A percentile compares a stretch with the other conserved stretches of the same genome.
Conservation (phyloP, 257 asterid species). For the Sherardia arvensis region DNA sequence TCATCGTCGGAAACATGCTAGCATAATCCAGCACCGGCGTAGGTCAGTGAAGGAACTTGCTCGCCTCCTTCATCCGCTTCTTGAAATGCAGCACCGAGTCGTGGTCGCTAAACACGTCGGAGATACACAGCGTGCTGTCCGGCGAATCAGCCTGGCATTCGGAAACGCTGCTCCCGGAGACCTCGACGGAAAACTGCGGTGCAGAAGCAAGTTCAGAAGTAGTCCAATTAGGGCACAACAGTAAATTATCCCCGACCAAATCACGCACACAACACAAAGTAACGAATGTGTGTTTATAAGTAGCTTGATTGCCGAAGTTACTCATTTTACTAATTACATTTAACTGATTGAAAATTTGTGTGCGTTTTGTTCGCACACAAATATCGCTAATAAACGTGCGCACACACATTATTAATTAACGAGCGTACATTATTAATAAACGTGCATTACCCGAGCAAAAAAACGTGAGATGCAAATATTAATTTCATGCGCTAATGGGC, state of each 20-base stretch:
- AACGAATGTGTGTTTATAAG: too few relatives aligned
- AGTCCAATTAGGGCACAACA: constrained; percentile 36
- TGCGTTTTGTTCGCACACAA: too few relatives aligned
- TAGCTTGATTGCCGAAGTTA: too few relatives aligned
- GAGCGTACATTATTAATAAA: too few relatives aligned
- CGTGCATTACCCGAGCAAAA: too few relatives aligned
- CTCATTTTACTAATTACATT: too few relatives aligned
- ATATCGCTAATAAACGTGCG: too few relatives aligned
- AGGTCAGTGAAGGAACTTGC: constrained; percentile 46
- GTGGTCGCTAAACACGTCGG: constrained; percentile 35
- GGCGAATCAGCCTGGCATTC: constrained; percentile 50
- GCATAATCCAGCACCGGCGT: constrained; percentile 16
- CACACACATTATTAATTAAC: too few relatives aligned
- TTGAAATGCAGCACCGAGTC: constrained; percentile 46
- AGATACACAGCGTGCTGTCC: constrained; percentile 28
- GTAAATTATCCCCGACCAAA: not conserved
- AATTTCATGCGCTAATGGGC: too few relatives aligned
- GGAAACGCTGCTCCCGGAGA: constrained; percentile 23
- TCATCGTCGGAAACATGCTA: not conserved
- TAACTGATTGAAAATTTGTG: too few relatives aligned
- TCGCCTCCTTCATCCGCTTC: constrained; percentile 61
- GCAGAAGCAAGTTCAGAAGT: constrained; percentile 14
- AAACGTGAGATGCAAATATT: too few relatives aligned
- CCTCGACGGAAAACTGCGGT: constrained; percentile 13
- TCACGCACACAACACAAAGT: too few relatives aligned